Evolutionary conservation across 2,329 filamentous ascomycete species (phyloP).

Genomic region (Epichloe bromicola): DNA sequence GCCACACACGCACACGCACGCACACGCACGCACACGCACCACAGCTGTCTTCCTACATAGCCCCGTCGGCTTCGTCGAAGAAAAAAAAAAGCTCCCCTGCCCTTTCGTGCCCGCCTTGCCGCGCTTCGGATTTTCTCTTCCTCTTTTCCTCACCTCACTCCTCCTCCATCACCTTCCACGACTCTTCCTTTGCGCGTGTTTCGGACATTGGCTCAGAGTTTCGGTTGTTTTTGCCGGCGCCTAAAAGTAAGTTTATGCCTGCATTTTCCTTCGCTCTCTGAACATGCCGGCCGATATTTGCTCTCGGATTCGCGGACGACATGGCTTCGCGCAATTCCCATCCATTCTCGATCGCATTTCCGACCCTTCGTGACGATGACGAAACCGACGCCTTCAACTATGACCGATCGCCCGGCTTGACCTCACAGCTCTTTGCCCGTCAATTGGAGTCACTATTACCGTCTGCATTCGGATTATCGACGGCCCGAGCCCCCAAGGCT

Average conservation of each 20-base stretch:
- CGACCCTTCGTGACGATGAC: constrained; percentile 9
- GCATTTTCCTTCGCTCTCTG: not conserved
- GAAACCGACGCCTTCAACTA: constrained; percentile 2
- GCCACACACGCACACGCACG: not conserved
- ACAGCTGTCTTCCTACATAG: not conserved
- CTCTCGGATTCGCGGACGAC: not conserved
- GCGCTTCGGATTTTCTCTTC: constrained; percentile 14
- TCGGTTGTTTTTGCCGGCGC: constrained; percentile 37
- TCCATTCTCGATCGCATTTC: constrained; percentile 5
- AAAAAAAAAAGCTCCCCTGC: constrained; percentile 23
- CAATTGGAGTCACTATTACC: not conserved
- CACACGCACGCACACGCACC: not conserved
- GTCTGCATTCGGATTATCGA: not conserved
- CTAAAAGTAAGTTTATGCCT: constrained; percentile 36
- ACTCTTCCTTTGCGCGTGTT: constrained; percentile 35
- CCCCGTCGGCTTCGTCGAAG: constrained; percentile 8
- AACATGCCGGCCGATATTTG: not conserved
- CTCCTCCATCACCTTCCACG: constrained; percentile 24
- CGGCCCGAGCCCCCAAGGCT: too few species aligned
- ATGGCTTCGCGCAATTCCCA: not conserved
- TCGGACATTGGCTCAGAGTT: constrained; percentile 30
- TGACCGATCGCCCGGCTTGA: not conserved
- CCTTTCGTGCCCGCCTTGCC: constrained; percentile 21
- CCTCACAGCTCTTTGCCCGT: too few species aligned
- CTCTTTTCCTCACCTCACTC: constrained; percentile 14